Base-by-base conservation (phyloP, 2,329 filamentous ascomycete genomes). In the Cercospora sojina region DNA sequence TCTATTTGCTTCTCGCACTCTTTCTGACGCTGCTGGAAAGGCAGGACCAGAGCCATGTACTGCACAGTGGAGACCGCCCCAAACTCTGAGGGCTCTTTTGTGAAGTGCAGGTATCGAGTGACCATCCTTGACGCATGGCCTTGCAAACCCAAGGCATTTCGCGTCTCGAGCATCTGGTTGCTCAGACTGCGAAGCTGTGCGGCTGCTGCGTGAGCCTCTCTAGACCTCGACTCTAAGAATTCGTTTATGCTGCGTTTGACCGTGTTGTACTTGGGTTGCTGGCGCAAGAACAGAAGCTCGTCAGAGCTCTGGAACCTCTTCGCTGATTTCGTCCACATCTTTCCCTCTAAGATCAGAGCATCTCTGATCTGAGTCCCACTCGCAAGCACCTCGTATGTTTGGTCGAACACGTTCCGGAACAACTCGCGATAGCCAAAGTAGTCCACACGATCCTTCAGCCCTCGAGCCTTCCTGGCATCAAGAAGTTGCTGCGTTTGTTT, bases 391-490 rank as follows among this genome's bases (percentile, higher is more conserved):
- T 59, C 38, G 27, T 62, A 53, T 7, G 47, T 55, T n/a, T 58
- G 35, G 12, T 66, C 61, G 18, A 43, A 18, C 13, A 69, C 6
- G 4, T 60, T 55, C 5, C 58, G 32, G 57, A 62, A 69, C 16
- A 71, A 38, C 16, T 62, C 32, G 16, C 65, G 68, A 47, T 71
- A 71, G 18, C 41, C 58, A 8, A 18, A 10, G 38, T 71, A 71
- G 12, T 66, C 43, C 18, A 25, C 41, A n/a, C 70, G 68, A 31
- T 70, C 63, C n/a, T 29, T 41, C 29, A 61, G 4, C 12, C 18
- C 58, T 3, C 65, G 62, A 23, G 47, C 61, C 12, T 51, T 53
- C 38, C 59, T 62, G 35, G 32, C 64, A 3, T 62, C 57, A 3
- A 66, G 32, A 18, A 55, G 18, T 51, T 51, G 59, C 31, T 59